These are phyloP conservation scores for Phylloboletellus chloephorus DNA, from an alignment of 1,284 basidiomycete genomes.

Conservation along the genomic window DNA sequence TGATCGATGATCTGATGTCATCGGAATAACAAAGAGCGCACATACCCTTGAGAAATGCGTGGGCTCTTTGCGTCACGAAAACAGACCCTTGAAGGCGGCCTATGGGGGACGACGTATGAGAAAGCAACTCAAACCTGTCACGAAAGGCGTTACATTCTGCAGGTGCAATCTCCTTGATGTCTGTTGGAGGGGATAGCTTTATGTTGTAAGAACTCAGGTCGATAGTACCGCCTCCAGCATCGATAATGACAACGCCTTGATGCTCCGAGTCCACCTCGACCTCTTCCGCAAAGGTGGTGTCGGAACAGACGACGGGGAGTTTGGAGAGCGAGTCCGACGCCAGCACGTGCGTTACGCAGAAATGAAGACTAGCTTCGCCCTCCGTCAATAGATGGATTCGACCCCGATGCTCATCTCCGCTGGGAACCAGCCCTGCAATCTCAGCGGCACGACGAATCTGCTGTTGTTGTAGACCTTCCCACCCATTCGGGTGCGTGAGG, in stretches of 20 bases:
- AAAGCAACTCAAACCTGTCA: too few relatives aligned
- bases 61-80: slow-evolving; percentile 42
- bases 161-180: slow-evolving; percentile 38
- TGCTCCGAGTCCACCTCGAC: slow-evolving; percentile 25
- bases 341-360: slow-evolving; percentile 38
- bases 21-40: too few relatives aligned
- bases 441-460: slow-evolving; percentile 37
- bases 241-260: slow-evolving; percentile 46
- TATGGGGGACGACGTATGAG: slow-evolving; percentile 15
- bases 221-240: slow-evolving; percentile 54
- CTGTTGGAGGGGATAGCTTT: slow-evolving; percentile 26
- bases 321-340: slow-evolving; percentile 31
- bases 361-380: slow-evolving; percentile 48
- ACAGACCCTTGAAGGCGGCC: slow-evolving; percentile 36
- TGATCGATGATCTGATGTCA: too few relatives aligned
- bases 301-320: slow-evolving; percentile 21
- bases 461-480: slow-evolving; percentile 40
- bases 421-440: slow-evolving; percentile 30
- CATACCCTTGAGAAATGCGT: slow-evolving; percentile 33
- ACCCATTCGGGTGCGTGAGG: slow-evolving; percentile 42
- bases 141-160: slow-evolving; percentile 44
- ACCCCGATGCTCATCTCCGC: slow-evolving; percentile 25
- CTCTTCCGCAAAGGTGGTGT: slow-evolving; percentile 16
- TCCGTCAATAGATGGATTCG: slow-evolving; percentile 45
- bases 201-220: slow-evolving; percentile 48